Conservation (phyloP, 192 early-diverging fungal genomes). For the Pilobolus umbonatus region DNA sequence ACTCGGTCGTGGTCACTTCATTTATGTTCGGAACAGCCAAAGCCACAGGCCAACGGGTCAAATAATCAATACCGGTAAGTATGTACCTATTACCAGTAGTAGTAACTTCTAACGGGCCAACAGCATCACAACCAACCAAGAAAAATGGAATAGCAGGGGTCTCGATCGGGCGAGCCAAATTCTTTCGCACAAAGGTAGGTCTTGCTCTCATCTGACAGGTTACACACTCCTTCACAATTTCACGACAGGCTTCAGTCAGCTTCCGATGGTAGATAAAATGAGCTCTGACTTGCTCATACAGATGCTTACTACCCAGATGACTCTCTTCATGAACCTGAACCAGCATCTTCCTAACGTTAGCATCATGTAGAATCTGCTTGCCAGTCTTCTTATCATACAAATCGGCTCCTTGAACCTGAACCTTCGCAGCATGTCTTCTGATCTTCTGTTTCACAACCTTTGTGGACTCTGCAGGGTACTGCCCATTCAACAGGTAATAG, state of each 20-base stretch:
- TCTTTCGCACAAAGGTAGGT: too few species aligned
- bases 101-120: not conserved
- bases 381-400: not conserved
- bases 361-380: not conserved
- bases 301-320: slow-evolving; percentile 9
- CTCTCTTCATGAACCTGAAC: slow-evolving; percentile 8
- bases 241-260: not conserved
- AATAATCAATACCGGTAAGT: slow-evolving; percentile 19
- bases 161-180: not conserved
- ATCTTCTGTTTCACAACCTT: not conserved
- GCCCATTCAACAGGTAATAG: not conserved
- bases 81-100: slow-evolving; percentile 19
- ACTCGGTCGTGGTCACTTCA: not conserved
- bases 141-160: slow-evolving; percentile 2
- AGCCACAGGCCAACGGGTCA: slow-evolving; percentile 23
- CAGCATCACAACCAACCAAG: slow-evolving; percentile 13
- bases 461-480: not conserved
- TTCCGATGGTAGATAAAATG: not conserved
- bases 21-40: not conserved
- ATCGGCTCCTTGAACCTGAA: not conserved
- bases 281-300: not conserved
- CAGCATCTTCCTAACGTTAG: not conserved
- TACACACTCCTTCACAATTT: not conserved
- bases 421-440: not conserved
- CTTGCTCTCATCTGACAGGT: slow-evolving; percentile 11